Base-by-base conservation (phyloP, 441 rosid genomes). In the Pelargonium cotyledonis region DNA sequence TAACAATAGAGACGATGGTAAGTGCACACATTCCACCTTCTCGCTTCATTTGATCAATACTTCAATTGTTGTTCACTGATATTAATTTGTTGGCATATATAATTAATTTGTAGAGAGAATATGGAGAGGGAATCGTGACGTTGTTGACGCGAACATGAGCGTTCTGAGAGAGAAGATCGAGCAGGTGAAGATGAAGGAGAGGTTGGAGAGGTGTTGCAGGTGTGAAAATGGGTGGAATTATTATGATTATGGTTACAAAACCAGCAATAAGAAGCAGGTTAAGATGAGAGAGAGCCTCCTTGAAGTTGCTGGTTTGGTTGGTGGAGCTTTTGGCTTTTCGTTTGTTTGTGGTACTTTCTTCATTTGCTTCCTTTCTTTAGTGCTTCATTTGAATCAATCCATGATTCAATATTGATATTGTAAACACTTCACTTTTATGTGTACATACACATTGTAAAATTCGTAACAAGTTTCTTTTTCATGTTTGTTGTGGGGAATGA, bases 151-250 rank as follows among this genome's bases (percentile, higher is more conserved):
- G 19, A 76, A 74, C 72, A 43, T 82, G 80, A 74, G 65, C 5
- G 65, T 79, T 41, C 64, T 85, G 29, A 80, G 68, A 72, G 80
- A 69, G 72, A 79, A 85, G 70, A 85, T 85, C 40, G 68, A 74
- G 43, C 71, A 77, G 41, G 69, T 79, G 47, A 79, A 74, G 76
- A 67, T 69, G 35, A 84, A 79, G 77, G 83, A 84, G 76, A 74
- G 76, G 41, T 74, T 82, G 16, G 81, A 77, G 75, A 80, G 80
- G 70, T 80, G 86, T 51, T 82, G 83, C 68, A 79, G 65, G 70
- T 41, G 75, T 65, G 70, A 77, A 70, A 3, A 71, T 72, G 88
- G 85, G 10, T 82, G 88, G 86, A 80, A 35, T 35, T 35, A 35
- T 26, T 26, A 26, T 26, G 31, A 80, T 65, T 80, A 84, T 70